These are phyloP conservation scores for Phyllachora maydis DNA, from an alignment of 2,329 filamentous ascomycete species.

Conservation along the genomic window DNA sequence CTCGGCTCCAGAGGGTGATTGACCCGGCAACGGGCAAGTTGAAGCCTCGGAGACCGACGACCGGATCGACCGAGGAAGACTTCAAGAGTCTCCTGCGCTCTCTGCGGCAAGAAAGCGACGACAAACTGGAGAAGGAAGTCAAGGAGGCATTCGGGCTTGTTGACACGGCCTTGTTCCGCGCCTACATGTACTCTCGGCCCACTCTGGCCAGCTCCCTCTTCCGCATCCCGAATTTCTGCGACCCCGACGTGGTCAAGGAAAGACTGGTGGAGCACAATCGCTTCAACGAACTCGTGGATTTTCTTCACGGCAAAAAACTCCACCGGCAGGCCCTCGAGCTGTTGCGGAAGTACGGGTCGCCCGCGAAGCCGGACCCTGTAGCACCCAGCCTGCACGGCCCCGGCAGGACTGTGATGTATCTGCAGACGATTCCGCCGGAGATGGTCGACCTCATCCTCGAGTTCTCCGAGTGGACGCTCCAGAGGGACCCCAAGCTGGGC, in stretches of 20 bases:
- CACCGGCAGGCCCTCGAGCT: constrained; percentile 74
- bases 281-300: constrained; percentile 92
- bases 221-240: constrained; percentile 91
- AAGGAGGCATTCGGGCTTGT: constrained; percentile 63
- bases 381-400: constrained; percentile 52
- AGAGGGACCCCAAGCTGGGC: constrained; percentile 47
- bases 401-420: constrained; percentile 64
- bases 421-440: constrained; percentile 75
- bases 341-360: constrained; percentile 58
- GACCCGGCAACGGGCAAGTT: constrained; percentile 41
- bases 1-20: constrained; percentile 37
- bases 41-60: constrained; percentile 24
- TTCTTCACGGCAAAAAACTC: constrained; percentile 85
- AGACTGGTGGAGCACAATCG: constrained; percentile 73
- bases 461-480: constrained; percentile 75
- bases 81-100: constrained; percentile 35
- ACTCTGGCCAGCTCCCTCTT: constrained; percentile 76
- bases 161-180: constrained; percentile 84
- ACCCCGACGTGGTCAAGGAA: constrained; percentile 86
- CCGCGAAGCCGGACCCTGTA: constrained; percentile 24
- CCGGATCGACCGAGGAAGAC: constrained; percentile 22
- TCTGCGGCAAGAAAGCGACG: constrained; percentile 23
- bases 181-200: constrained; percentile 84
- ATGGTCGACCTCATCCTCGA: constrained; percentile 82
- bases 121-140: constrained; percentile 49